Conservation (phyloP, 495 filamentous ascomycete genomes). For the Neurospora sp. region DNA sequence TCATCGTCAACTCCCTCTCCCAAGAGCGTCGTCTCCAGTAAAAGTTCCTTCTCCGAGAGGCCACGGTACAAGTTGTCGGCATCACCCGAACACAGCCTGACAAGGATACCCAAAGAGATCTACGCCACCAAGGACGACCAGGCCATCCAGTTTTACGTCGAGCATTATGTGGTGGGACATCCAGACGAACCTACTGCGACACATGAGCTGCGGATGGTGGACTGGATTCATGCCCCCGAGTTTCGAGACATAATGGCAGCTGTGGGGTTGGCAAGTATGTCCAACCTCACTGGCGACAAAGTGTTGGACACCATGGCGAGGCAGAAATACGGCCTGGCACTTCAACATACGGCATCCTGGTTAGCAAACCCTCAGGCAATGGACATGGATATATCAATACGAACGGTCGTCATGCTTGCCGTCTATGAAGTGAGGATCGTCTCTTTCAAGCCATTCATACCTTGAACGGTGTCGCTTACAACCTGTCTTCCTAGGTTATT, state of each 20-base stretch:
- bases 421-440: conserved; percentile 32
- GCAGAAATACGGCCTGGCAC: conserved; percentile 32
- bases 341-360: conserved; percentile 26
- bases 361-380: conserved; percentile 17
- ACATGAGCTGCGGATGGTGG: conserved; percentile 16
- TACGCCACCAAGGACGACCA: conserved; percentile 26
- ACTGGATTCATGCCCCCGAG: conserved; percentile 18
- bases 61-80: conserved; percentile 4
- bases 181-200: conserved; percentile 33
- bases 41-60: neutral
- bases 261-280: conserved; percentile 33
- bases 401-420: conserved; percentile 33
- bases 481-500: conserved; percentile 4
- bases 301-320: conserved; percentile 27
- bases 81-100: neutral
- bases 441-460: neutral
- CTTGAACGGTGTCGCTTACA: neutral
- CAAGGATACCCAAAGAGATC: conserved; percentile 10
- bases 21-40: conserved; percentile 6
- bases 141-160: conserved; percentile 37
- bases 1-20: conserved; percentile 2
- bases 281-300: conserved; percentile 35
- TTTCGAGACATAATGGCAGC: conserved; percentile 36
- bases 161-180: conserved; percentile 36
- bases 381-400: conserved; percentile 21